Evolutionary conservation across 306 rosid genomes (phyloP).

Genomic region (Trichosanthes cucumerina): DNA sequence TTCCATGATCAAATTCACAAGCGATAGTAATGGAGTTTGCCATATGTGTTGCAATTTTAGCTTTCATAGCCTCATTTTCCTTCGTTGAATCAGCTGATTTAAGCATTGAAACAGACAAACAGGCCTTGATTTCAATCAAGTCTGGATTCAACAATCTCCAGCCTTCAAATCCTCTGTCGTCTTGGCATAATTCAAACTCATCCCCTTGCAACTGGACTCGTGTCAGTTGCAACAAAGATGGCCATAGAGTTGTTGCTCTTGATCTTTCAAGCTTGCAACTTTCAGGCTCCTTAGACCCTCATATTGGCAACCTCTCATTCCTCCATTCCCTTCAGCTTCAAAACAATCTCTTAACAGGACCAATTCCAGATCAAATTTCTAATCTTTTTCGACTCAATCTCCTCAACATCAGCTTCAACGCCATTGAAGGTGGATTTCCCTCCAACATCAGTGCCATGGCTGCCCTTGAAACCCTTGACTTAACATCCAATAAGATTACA

Average conservation of each 20-base stretch:
- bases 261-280: constrained; percentile 38
- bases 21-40: not conserved
- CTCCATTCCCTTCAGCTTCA: constrained; percentile 40
- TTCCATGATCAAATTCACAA: constrained; percentile 12
- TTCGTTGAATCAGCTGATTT: not conserved
- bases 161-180: constrained; percentile 6
- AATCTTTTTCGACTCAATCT: constrained; percentile 24
- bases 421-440: constrained; percentile 29
- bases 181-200: constrained; percentile 32
- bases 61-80: not conserved
- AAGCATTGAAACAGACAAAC: constrained; percentile 36
- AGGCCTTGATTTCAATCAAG: constrained; percentile 47
- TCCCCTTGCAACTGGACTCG: constrained; percentile 63
- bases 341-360: constrained; percentile 33
- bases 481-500: constrained; percentile 25
- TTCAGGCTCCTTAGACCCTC: constrained; percentile 38
- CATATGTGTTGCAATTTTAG: not conserved
- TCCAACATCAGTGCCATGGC: constrained; percentile 27
- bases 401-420: constrained; percentile 45
- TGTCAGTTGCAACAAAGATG: constrained; percentile 31
- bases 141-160: constrained; percentile 24
- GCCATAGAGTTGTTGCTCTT: constrained; percentile 30
- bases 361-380: constrained; percentile 37
- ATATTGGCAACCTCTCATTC: constrained; percentile 43
- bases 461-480: constrained; percentile 34